Base-by-base conservation (phyloP, 1,139 yeast genomes). In the Ogataea hybrid region DNA sequence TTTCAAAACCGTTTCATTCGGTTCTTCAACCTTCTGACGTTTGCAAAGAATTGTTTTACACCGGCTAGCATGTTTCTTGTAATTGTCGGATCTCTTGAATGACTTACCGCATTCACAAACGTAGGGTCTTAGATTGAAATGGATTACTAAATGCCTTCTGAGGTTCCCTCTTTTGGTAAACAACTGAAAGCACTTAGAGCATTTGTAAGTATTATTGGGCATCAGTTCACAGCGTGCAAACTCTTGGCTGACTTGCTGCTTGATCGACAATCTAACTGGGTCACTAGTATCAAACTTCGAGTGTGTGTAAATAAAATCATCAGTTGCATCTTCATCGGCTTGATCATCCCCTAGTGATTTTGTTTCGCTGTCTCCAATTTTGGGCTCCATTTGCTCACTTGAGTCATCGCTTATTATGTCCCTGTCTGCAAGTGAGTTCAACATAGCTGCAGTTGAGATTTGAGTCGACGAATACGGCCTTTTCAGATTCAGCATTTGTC, bases 131-230 rank as follows among this genome's bases (percentile, higher is more conserved):
- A 49, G 28, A 28, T 51, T 46, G 39, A 49, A 51, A 30, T 51
- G 54, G 14, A 48, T 43, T 7, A 51, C 47, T 35, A 51, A 35
- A 28, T 51, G 54, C 25, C 54, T 33, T 20, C 48, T 47, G 32
- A 51, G 34, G 27, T 51, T 51, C 1, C 54, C 54, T 23, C 54
- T 34, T 25, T 51, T 51, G 8, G 54, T 51, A 33, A 51, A 51
- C 2, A 42, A 27, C 28, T 48, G 48, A 5, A 31, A 28, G 32
- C 54, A 51, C 21, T 41, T 37, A 6, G 49, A 44, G 35, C 54
- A 51, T 21, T 43, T 38, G 35, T 44, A 49, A 5, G 39, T 35
- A 6, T 40, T 47, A 23, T 47, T 42, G 3, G 46, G 46, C 22
- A 49, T 23, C 15, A 49, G 38, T 28, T 46, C 49, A 35, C 52